A percentile compares a stretch with the other conserved stretches of the same genome.
phyloP scores from a whole-genome alignment of 1,284 basidiomycete species.

The Pseudozyma sp. region DNA sequence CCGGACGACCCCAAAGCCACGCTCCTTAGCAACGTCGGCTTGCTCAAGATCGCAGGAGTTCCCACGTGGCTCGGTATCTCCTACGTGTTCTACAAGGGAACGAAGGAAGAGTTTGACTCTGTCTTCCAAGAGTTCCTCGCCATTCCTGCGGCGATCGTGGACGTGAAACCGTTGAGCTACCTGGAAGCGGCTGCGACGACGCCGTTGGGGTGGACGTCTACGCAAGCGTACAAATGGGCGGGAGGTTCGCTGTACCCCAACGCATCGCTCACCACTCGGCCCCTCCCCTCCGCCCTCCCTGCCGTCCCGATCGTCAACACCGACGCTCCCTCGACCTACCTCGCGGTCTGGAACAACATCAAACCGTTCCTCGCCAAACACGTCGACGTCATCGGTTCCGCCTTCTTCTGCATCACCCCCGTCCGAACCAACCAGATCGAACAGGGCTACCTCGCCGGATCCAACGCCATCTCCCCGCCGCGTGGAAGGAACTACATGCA shows the following conservation, averaged over 20 bases:
- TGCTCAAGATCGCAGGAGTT: constrained; percentile 15
- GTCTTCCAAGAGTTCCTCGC: constrained; percentile 18
- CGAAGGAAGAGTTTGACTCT: constrained; percentile 7
- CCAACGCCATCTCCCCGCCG: constrained; percentile 44
- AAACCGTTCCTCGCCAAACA: constrained; percentile 12
- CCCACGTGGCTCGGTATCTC: constrained; percentile 16
- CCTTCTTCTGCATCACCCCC: constrained; percentile 35
- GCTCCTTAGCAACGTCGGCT: constrained; percentile 26
- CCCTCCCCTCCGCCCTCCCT: background rate
- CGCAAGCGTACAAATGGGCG: constrained; percentile 38
- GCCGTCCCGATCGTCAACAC: background rate
- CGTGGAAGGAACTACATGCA: constrained; percentile 19
- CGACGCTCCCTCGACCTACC: constrained; percentile 2
- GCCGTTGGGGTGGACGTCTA: constrained; percentile 22
- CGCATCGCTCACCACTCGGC: background rate
- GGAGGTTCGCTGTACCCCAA: constrained; percentile 31
- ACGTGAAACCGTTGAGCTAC: constrained; percentile 25
- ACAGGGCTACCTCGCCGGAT: constrained; percentile 24
- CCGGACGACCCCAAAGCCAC: constrained; percentile 33
- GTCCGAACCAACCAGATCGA: constrained; percentile 33
- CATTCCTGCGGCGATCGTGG: constrained; percentile 18
- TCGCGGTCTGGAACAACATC: constrained; percentile 14
- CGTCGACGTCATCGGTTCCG: constrained; percentile 4
- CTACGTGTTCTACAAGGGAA: constrained; percentile 33
- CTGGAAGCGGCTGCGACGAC: constrained; percentile 11